Conservation (phyloP, 768 basidiomycete species). For the Tephrocybe sp. region DNA sequence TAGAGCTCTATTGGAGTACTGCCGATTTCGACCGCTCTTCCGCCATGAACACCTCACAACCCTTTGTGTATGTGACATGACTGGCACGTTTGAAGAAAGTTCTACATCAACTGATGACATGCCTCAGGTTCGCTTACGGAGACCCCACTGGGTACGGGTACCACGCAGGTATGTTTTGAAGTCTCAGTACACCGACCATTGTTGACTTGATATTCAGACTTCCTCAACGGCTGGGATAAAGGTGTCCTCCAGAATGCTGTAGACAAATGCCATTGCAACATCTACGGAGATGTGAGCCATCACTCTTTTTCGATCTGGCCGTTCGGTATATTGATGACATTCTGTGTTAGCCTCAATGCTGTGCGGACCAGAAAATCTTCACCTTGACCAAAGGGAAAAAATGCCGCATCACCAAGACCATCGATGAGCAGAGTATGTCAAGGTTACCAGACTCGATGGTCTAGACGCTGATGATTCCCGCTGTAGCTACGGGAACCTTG, state of each 20-base stretch:
- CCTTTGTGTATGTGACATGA: conserved; percentile 43
- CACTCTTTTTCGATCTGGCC: neutral
- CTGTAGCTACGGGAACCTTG: conserved; percentile 47
- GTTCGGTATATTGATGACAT: conserved; percentile 8
- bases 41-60: conserved; percentile 46
- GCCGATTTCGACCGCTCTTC: conserved; percentile 36
- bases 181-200: neutral
- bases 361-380: conserved; percentile 44
- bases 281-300: conserved; percentile 38
- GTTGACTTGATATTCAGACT: conserved; percentile 31
- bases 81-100: neutral
- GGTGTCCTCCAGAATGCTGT: conserved; percentile 55
- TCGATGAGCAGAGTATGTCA: conserved; percentile 46
- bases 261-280: conserved; percentile 48
- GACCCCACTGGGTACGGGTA: conserved; percentile 65
- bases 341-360: conserved; percentile 36
- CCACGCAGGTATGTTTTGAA: conserved; percentile 43
- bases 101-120: neutral
- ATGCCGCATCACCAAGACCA: conserved; percentile 44
- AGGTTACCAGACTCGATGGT: neutral
- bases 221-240: conserved; percentile 59
- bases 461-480: conserved; percentile 6
- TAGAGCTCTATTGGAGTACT: conserved; percentile 49
- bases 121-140: conserved; percentile 45
- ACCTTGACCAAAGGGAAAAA: conserved; percentile 34